These are phyloP conservation scores for Cyclotella choctawhatcheeana DNA, from an alignment of 108 stramenopile genomes.

Conservation along the genomic window DNA sequence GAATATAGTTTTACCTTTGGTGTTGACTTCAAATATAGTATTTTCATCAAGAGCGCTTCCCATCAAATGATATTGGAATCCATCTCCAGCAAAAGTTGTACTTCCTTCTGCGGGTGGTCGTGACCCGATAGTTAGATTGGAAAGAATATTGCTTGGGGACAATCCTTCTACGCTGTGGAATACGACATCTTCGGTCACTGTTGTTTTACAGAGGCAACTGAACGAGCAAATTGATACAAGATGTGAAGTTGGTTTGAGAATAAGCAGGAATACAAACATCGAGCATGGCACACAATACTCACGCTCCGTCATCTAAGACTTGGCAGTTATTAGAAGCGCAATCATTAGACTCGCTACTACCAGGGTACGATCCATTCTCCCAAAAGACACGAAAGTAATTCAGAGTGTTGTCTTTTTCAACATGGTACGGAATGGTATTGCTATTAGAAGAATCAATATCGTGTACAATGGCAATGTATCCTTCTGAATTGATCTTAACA, in stretches of 20 bases:
- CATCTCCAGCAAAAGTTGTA: conserved; percentile 18
- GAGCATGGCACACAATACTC: too few species aligned
- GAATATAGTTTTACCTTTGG: conserved; percentile 43
- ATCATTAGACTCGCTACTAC: conserved; percentile 33
- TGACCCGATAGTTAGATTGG: conserved; percentile 49
- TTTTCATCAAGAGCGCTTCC: conserved; percentile 33
- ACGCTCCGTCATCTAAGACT: conserved; percentile 25
- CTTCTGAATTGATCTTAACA: conserved; percentile 49
- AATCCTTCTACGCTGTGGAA: conserved; percentile 22
- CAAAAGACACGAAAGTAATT: conserved; percentile 58
- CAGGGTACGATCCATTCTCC: conserved; percentile 48
- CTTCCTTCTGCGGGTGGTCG: conserved; percentile 27
- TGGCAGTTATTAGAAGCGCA: conserved; percentile 42
- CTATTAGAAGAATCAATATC: conserved; percentile 18
- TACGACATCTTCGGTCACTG: conserved; percentile 44
- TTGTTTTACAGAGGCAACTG: conserved; percentile 57
- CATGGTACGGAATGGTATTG: conserved; percentile 39
- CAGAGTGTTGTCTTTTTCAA: conserved; percentile 38
- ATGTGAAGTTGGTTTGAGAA: not conserved
- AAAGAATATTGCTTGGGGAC: conserved; percentile 21
- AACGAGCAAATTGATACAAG: conserved; percentile 1
- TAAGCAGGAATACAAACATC: too few species aligned
- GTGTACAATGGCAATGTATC: conserved; percentile 61
- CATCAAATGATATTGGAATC: conserved; percentile 32
- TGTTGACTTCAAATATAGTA: conserved; percentile 64